Conservation (phyloP, 345 rosid genomes). For the Mallotus nudiflorus region DNA sequence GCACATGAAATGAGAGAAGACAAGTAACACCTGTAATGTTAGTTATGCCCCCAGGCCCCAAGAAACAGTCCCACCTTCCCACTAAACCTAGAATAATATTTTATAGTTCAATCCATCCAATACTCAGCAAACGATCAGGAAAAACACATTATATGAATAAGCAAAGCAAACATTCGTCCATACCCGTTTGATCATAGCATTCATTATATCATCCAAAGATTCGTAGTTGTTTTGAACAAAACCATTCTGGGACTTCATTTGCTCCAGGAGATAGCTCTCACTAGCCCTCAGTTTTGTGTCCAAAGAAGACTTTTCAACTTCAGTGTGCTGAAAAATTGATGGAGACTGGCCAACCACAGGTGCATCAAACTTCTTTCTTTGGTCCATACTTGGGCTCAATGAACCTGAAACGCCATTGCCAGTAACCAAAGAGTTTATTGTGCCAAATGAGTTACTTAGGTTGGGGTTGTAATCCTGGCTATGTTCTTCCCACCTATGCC, state of each 20-base stretch:
- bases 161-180: slow-evolving; percentile 7
- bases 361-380: slow-evolving; percentile 37
- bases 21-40: background rate
- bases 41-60: too few species aligned
- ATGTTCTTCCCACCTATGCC: slow-evolving; percentile 54
- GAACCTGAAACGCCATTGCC: slow-evolving; percentile 30
- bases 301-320: slow-evolving; percentile 36
- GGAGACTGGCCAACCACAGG: slow-evolving; percentile 38
- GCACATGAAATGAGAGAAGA: background rate
- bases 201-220: slow-evolving; percentile 68
- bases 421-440: slow-evolving; percentile 38
- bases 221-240: slow-evolving; percentile 47
- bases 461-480: slow-evolving; percentile 29
- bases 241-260: slow-evolving; percentile 47
- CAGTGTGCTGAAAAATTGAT: slow-evolving; percentile 31
- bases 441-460: slow-evolving; percentile 36
- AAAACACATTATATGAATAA: background rate
- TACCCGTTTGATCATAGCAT: slow-evolving; percentile 70
- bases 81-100: background rate
- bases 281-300: slow-evolving; percentile 40
- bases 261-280: slow-evolving; percentile 41
- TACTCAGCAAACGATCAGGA: background rate
- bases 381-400: slow-evolving; percentile 32
- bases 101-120: background rate
- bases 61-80: background rate